A percentile compares a stretch with the other conserved stretches of the same genome.
These are phyloP conservation scores for Candida sonorensis DNA, from an alignment of 805 yeast genomes.

Conservation along the genomic window DNA sequence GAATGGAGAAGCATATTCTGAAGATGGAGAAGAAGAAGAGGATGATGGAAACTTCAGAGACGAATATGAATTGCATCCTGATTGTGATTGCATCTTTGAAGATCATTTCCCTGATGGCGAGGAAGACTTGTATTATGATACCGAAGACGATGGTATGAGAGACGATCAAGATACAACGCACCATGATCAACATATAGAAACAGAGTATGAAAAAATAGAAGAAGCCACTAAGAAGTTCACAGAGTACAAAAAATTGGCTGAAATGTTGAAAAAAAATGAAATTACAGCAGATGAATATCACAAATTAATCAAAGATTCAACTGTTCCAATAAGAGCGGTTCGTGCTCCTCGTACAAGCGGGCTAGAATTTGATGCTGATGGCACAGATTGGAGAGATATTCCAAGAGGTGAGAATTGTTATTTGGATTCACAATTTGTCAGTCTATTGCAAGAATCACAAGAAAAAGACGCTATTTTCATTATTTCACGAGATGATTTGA, in stretches of 20 bases:
- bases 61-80: conserved; percentile 27
- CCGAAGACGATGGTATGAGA: neutral
- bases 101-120: conserved; percentile 4
- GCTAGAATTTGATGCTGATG: conserved; percentile 50
- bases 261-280: neutral
- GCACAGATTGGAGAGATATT: conserved; percentile 68
- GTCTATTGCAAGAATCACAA: conserved; percentile 17
- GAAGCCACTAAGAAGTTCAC: no score
- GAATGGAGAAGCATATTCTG: conserved; percentile 11
- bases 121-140: conserved; percentile 3
- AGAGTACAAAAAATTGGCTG: no score
- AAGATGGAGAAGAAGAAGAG: no score
- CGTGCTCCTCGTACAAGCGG: conserved; percentile 25
- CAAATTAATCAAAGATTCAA: no score
- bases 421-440: conserved; percentile 22
- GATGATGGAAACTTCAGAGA: no score
- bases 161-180: neutral
- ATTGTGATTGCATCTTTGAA: conserved; percentile 31
- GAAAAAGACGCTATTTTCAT: conserved; percentile 17
- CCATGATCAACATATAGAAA: neutral
- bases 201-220: neutral
- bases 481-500: conserved; percentile 22
- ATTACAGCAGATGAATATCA: neutral
- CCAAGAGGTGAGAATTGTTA: conserved; percentile 52
- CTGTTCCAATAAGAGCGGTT: conserved; percentile 25